Evolutionary conservation across 2,329 filamentous ascomycete genomes (phyloP).

Genomic region (Cladosporium colombiae): DNA sequence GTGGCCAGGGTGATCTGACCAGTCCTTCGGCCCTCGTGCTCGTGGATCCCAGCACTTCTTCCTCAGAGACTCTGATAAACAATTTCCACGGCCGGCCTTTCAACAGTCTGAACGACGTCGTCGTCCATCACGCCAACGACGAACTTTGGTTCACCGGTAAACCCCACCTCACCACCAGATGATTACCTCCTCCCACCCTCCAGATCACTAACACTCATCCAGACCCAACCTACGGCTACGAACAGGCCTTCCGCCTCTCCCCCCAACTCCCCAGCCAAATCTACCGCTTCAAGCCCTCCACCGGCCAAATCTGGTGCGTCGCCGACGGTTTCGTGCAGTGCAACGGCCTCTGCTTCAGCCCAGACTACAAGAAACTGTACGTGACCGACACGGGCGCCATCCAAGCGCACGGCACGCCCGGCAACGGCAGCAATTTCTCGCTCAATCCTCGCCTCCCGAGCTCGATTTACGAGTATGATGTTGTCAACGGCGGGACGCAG

Average conservation of each 20-base stretch:
- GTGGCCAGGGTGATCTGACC: conserved; percentile 24
- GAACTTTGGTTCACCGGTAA: conserved; percentile 27
- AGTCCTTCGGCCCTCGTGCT: conserved; percentile 23
- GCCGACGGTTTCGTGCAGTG: conserved; percentile 57
- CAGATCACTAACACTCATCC: not conserved
- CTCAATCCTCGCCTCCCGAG: conserved; percentile 38
- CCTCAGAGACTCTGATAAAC: conserved; percentile 47
- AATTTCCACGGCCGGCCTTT: conserved; percentile 63
- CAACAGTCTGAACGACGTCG: conserved; percentile 59
- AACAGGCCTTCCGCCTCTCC: conserved; percentile 56
- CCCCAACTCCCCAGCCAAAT: conserved; percentile 58
- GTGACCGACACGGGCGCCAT: conserved; percentile 56
- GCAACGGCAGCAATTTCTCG: conserved; percentile 28
- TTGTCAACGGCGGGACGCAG: conserved; percentile 30
- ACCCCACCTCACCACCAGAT: not conserved
- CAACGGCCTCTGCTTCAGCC: conserved; percentile 59
- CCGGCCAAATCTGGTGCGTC: conserved; percentile 53
- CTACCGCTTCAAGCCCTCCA: conserved; percentile 55
- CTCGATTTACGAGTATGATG: conserved; percentile 43
- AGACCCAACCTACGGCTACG: conserved; percentile 31
- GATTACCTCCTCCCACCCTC: not conserved
- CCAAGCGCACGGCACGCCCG: conserved; percentile 25
- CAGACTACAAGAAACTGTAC: conserved; percentile 52
- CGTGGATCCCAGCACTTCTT: conserved; percentile 20
- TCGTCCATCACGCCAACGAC: conserved; percentile 50